Conservation (phyloP, 352 stramenopile species). For the Aphanomyces invadans region DNA sequence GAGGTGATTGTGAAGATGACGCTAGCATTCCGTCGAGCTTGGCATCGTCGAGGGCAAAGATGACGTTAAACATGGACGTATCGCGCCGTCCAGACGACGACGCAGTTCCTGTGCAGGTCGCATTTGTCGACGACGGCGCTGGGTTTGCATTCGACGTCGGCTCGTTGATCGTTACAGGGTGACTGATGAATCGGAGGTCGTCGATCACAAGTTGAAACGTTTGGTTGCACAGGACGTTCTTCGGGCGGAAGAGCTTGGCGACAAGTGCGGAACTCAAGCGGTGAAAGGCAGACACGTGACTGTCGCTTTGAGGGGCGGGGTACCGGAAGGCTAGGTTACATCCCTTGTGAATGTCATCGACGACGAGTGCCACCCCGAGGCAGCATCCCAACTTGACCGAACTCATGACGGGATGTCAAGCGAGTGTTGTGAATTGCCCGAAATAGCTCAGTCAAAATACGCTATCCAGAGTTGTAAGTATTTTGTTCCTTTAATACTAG, state of each 20-base stretch:
- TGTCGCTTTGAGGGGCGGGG: conserved; percentile 37
- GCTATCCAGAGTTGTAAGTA: too few species aligned
- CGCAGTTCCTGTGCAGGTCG: conserved; percentile 2
- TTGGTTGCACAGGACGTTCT: conserved; percentile 81
- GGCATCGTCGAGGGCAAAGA: conserved; percentile 52
- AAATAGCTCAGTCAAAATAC: conserved; percentile 4
- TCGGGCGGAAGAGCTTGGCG: conserved; percentile 82
- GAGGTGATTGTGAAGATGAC: not conserved
- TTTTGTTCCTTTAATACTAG: not conserved
- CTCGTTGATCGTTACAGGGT: conserved; percentile 43
- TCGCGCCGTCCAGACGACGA: conserved; percentile 34
- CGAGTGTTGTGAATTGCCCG: too few species aligned
- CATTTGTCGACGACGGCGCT: not conserved
- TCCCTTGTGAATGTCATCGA: conserved; percentile 85
- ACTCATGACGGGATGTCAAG: not conserved
- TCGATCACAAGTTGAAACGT: conserved; percentile 85
- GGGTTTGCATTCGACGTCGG: not conserved
- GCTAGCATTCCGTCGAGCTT: conserved; percentile 17
- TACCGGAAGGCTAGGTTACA: conserved; percentile 84
- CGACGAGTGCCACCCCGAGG: conserved; percentile 69
- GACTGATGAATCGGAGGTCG: conserved; percentile 77
- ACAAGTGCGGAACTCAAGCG: conserved; percentile 62
- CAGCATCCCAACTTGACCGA: conserved; percentile 6
- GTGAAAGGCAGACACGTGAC: conserved; percentile 58
- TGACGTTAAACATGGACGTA: conserved; percentile 85